phyloP scores from a whole-genome alignment of 306 rosid species.

The Citrullus amarus region DNA sequence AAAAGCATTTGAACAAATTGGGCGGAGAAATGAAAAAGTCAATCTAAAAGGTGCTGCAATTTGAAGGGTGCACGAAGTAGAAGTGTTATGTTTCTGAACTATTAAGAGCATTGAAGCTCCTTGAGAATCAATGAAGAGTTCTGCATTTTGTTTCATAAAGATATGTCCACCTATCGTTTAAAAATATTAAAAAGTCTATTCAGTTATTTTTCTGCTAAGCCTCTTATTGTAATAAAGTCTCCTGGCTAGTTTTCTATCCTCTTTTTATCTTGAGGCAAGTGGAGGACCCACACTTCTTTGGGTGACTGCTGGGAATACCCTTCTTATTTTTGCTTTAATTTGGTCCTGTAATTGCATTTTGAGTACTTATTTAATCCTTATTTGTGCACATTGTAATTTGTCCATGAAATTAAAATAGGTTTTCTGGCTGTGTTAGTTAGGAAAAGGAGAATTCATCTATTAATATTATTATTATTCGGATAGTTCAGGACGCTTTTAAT shows the following conservation, averaged over 20 bases:
- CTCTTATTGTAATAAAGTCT: background rate
- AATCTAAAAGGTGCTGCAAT: background rate
- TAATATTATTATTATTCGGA: background rate
- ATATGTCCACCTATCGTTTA: background rate
- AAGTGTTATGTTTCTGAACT: constrained; percentile 1
- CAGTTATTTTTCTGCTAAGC: background rate
- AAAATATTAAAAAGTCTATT: background rate
- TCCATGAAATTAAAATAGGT: background rate
- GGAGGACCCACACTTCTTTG: background rate
- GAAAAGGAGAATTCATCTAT: background rate
- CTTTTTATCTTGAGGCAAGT: background rate
- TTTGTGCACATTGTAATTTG: no score
- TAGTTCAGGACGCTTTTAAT: background rate
- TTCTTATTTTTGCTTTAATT: background rate
- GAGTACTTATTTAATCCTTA: no score
- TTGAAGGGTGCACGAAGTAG: background rate
- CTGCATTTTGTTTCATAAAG: background rate
- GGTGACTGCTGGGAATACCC: background rate
- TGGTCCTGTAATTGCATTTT: background rate
- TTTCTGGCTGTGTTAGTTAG: background rate
- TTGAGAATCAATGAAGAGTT: background rate
- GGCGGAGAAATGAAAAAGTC: background rate
- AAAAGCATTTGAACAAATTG: background rate
- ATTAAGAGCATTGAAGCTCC: background rate
- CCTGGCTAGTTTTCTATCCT: background rate